Percentiles rank a stretch among this genome's conserved stretches.
Conservation (phyloP, 2,329 filamentous ascomycete species). For the Metarhizium humberi region DNA sequence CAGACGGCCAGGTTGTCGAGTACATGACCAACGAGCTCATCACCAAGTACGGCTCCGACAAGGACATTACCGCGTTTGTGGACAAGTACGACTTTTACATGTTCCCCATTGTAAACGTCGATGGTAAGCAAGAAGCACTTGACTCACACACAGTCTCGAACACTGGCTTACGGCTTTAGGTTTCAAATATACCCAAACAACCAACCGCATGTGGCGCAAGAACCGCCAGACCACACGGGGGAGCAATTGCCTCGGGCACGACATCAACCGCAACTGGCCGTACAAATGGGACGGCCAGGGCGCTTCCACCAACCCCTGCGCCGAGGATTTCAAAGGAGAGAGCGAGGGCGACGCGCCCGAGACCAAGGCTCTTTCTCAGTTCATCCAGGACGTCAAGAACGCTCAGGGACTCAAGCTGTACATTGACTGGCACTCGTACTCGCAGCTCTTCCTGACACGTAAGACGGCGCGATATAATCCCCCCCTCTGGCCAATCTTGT, state of each 20-base stretch:
- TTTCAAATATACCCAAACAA: constrained; percentile 49
- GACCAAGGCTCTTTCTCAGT: constrained; percentile 35
- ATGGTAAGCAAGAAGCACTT: constrained; percentile 29
- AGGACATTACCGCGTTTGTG: constrained; percentile 34
- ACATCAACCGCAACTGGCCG: constrained; percentile 54
- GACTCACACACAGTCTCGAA: too few relatives aligned
- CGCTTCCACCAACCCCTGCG: constrained; percentile 41
- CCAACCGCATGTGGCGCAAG: constrained; percentile 52
- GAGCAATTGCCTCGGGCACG: constrained; percentile 38
- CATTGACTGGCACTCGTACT: constrained; percentile 58
- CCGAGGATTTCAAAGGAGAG: constrained; percentile 36
- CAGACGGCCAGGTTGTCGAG: constrained; percentile 26
- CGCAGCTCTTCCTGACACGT: constrained; percentile 51
- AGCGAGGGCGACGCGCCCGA: constrained; percentile 39
- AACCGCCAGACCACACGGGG: constrained; percentile 36
- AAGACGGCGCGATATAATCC: constrained; percentile 30
- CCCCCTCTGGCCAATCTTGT: background rate
- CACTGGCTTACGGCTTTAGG: constrained; percentile 25
- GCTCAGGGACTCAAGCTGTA: constrained; percentile 47
- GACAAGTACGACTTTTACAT: constrained; percentile 60
- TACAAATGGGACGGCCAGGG: constrained; percentile 41
- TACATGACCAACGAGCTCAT: constrained; percentile 44
- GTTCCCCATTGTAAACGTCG: constrained; percentile 53
- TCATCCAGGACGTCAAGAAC: constrained; percentile 21
- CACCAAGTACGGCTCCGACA: constrained; percentile 29